Evolutionary conservation across 352 stramenopile species (phyloP), one percentile per base, ranked within the genome.

Genomic region (Pythium chondricola): DNA sequence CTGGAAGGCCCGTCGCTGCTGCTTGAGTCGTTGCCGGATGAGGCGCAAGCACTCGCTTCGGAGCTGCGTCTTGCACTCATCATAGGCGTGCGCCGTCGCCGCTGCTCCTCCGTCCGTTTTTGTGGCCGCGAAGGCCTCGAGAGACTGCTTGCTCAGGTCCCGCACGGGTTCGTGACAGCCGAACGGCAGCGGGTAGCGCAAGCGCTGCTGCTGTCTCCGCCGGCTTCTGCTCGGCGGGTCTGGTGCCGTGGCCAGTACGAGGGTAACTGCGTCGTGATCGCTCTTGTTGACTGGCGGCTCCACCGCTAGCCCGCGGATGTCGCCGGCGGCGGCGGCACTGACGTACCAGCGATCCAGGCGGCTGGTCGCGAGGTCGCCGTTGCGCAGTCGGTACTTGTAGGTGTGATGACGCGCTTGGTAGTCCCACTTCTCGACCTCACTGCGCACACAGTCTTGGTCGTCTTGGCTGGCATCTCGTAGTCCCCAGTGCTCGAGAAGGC

Each of bases 271-370:
- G 22, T 56, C 39, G 24, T 56, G 48, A 18, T 56, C 48, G 30
- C 38, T 56, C 2, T 4, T 6, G 17, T 31, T 43, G 8, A 43
- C 48, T 6, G 48, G 48, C n/a, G 48, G 35, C 0, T 22, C n/a
- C 1, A 27, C 21, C 0, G 11, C 6, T 14, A 42, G 13, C 2
- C 26, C 1, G 2, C 26, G 14, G 1, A 54, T 21, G 38, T 41
- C 37, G 2, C n/a, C 9, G 6, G 3, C 3, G 4, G 30, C 4
- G 3, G 1, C n/a, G 3, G 9, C n/a, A 8, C 30, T 16, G 2
- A 54, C n/a, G 21, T 56, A 56, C 11, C 43, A 56, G 1, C 48
- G 38, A 22, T 56, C 39, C 1, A 56, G 22, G 0, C 48, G 18
- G 29, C 48, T 48, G 5, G 38, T 32, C 0, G 38, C 48, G 3